These are phyloP conservation scores for Dicorynia guianensis DNA, from an alignment of 306 rosid genomes.

Conservation along the genomic window DNA sequence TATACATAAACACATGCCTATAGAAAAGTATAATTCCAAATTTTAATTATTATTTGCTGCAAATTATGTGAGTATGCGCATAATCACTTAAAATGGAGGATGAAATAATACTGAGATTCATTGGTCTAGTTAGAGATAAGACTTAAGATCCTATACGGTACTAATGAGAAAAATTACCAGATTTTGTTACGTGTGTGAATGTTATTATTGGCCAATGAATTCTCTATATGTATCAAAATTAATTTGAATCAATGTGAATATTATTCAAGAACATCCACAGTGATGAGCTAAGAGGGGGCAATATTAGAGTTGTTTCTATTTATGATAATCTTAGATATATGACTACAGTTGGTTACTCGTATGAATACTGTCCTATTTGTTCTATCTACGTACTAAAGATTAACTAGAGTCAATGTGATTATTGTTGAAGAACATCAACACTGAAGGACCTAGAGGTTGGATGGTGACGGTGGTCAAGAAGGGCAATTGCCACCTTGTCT, in stretches of 20 bases:
- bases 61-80: slow-evolving; percentile 9
- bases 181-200: too few relatives aligned
- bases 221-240: background rate
- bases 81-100: slow-evolving; percentile 10
- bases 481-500: background rate
- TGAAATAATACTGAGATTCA: background rate
- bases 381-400: background rate
- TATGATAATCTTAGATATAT: background rate
- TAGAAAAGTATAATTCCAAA: background rate
- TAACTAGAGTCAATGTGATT: slow-evolving; percentile 7
- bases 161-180: too few relatives aligned
- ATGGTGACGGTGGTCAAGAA: background rate
- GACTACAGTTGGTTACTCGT: background rate
- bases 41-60: slow-evolving; percentile 28
- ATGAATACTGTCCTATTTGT: background rate
- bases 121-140: slow-evolving; percentile 17
- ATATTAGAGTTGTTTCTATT: background rate
- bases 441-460: too few relatives aligned
- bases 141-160: slow-evolving; percentile 6
- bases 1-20: background rate
- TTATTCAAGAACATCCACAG: too few relatives aligned
- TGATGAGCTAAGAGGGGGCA: too few relatives aligned
- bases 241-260: too few relatives aligned
- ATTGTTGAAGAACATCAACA: background rate
- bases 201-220: background rate